A percentile compares a stretch with the other conserved stretches of the same genome.
phyloP scores from a whole-genome alignment of 768 basidiomycete genomes.

The Rhodosporidiobolus sp. region DNA sequence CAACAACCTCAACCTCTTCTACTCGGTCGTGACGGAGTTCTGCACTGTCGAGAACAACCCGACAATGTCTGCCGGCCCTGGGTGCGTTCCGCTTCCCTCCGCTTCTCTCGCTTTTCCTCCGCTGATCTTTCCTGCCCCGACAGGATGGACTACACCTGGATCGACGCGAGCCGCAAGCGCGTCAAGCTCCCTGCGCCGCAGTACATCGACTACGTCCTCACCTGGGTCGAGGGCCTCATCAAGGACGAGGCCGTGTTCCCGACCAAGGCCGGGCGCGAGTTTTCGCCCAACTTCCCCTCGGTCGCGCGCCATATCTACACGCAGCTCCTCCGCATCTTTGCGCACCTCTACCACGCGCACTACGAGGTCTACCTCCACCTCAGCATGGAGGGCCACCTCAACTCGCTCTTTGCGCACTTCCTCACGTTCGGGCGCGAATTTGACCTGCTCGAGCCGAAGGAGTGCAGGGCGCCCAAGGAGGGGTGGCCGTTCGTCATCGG shows the following conservation, averaged over 20 bases:
- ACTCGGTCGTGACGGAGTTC: conserved; percentile 86
- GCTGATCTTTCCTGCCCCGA: not conserved
- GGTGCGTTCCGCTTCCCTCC: conserved; percentile 56
- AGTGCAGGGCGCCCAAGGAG: conserved; percentile 59
- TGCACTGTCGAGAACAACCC: conserved; percentile 88
- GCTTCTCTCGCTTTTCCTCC: not conserved
- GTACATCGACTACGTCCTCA: conserved; percentile 97
- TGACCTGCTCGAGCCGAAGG: conserved; percentile 81
- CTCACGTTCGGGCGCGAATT: conserved; percentile 92
- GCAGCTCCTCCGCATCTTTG: conserved; percentile 92
- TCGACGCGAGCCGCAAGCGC: conserved; percentile 83
- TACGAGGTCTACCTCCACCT: conserved; percentile 81
- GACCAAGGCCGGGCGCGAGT: conserved; percentile 67
- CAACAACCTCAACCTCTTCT: conserved; percentile 93
- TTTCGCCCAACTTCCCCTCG: conserved; percentile 80
- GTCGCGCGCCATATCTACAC: conserved; percentile 90
- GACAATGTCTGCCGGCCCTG: conserved; percentile 82
- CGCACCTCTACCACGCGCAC: conserved; percentile 94
- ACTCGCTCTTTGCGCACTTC: conserved; percentile 93
- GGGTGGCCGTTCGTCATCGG: conserved; percentile 46
- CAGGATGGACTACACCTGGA: conserved; percentile 92
- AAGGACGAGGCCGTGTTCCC: conserved; percentile 75
- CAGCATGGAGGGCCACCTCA: conserved; percentile 67
- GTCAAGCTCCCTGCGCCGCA: conserved; percentile 86
- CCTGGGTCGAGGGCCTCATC: conserved; percentile 87